phyloP scores from a whole-genome alignment of 169 alveolate species.

The Cryptosporidium meleagridis region DNA sequence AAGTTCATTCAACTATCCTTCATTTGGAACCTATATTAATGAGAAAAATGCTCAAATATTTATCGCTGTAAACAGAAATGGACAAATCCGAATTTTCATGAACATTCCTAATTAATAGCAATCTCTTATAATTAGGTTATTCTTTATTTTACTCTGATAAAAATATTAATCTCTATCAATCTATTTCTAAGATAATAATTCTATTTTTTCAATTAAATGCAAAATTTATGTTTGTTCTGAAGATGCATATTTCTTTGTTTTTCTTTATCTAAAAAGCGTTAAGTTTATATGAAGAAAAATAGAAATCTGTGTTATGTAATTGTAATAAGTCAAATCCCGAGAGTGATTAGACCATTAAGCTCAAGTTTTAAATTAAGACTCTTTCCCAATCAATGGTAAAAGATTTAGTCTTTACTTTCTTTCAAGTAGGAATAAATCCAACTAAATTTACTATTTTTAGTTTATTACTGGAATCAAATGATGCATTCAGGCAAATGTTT shows the following conservation, averaged over 20 bases:
- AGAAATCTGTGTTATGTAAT: too few species aligned
- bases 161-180: too few species aligned
- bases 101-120: constrained; percentile 37
- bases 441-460: not conserved
- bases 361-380: too few species aligned
- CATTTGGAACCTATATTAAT: constrained; percentile 13
- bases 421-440: constrained; percentile 51
- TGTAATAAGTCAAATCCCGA: too few species aligned
- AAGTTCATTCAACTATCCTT: constrained; percentile 35
- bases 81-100: constrained; percentile 50
- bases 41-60: constrained; percentile 28
- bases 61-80: constrained; percentile 61
- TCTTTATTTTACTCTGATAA: not conserved
- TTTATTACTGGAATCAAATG: not conserved
- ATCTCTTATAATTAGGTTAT: not conserved
- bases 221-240: too few species aligned
- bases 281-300: not conserved
- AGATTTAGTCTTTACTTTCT: too few species aligned
- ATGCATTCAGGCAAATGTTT: constrained; percentile 30
- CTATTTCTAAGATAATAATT: too few species aligned
- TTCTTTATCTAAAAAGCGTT: not conserved
- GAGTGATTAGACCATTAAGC: too few species aligned
- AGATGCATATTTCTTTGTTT: not conserved
- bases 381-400: too few species aligned
- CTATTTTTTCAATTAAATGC: too few species aligned